phyloP scores from a whole-genome alignment of 148 eudicot species.

The Selenicereus undatus region DNA sequence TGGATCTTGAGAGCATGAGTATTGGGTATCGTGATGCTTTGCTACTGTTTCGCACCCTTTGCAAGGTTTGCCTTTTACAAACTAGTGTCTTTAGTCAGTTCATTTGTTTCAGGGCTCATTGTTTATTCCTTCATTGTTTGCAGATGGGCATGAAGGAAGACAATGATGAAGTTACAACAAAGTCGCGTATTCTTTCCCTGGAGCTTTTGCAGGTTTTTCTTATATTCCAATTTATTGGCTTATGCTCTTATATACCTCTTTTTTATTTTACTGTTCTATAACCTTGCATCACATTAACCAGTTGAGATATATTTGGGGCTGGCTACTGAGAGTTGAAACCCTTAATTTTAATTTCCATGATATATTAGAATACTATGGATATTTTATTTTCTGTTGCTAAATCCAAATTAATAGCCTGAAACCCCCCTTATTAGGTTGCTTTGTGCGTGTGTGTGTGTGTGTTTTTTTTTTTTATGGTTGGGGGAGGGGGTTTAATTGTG shows the following conservation, averaged over 20 bases:
- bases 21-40: constrained; percentile 86
- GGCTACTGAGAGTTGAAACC: neutral
- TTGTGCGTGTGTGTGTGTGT: too few relatives aligned
- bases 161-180: constrained; percentile 77
- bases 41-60: constrained; percentile 88
- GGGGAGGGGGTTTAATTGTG: too few relatives aligned
- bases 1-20: constrained; percentile 85
- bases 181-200: constrained; percentile 84
- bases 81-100: constrained; percentile 4
- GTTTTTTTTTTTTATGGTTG: too few relatives aligned
- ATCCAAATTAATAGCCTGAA: too few relatives aligned
- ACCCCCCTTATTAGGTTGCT: too few relatives aligned
- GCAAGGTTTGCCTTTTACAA: constrained; percentile 71
- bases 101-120: constrained; percentile 12
- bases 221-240: neutral
- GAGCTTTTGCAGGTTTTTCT: constrained; percentile 90
- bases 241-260: neutral
- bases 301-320: neutral
- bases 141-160: constrained; percentile 99
- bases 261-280: neutral
- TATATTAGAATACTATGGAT: too few relatives aligned
- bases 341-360: too few relatives aligned
- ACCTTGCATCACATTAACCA: neutral
- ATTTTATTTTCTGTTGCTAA: too few relatives aligned
- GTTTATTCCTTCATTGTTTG: constrained; percentile 28